phyloP scores from a whole-genome alignment of 371 early-diverging fungal species.

The Dinochytrium kinnereticum region DNA sequence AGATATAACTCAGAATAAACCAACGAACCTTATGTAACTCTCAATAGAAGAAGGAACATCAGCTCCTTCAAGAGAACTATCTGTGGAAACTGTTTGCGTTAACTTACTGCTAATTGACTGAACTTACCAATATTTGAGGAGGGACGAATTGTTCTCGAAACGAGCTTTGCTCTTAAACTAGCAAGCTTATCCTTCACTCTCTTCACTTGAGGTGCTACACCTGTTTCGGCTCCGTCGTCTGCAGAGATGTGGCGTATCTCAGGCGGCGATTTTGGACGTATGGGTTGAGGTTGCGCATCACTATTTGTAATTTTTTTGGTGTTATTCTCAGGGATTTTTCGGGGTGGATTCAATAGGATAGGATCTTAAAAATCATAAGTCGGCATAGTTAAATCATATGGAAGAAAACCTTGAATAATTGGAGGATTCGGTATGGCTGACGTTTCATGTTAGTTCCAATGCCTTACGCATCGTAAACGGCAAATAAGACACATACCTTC shows the following conservation, averaged over 20 bases:
- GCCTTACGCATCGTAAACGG: too few species aligned
- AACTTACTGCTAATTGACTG: neutral
- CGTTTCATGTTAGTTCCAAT: too few species aligned
- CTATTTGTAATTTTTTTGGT: neutral
- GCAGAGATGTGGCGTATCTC: neutral
- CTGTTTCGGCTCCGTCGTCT: neutral
- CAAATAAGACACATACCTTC: too few species aligned
- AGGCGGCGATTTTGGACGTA: neutral
- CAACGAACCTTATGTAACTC: too few species aligned
- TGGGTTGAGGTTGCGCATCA: neutral
- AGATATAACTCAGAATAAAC: too few species aligned
- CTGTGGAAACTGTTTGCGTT: neutral
- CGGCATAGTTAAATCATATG: neutral
- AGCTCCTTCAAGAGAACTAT: too few species aligned
- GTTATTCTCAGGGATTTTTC: neutral
- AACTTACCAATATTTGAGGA: neutral
- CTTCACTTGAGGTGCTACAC: neutral
- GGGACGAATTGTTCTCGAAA: neutral
- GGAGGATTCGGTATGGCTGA: too few species aligned
- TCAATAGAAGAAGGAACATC: too few species aligned
- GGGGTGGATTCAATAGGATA: neutral
- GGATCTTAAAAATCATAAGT: neutral
- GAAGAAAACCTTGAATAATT: neutral
- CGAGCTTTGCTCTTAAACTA: slow-evolving; percentile 1
- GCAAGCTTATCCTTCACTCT: slow-evolving; percentile 11